phyloP scores from a whole-genome alignment of 2,329 filamentous ascomycete genomes.

The Teratosphaeria gauchensis region DNA sequence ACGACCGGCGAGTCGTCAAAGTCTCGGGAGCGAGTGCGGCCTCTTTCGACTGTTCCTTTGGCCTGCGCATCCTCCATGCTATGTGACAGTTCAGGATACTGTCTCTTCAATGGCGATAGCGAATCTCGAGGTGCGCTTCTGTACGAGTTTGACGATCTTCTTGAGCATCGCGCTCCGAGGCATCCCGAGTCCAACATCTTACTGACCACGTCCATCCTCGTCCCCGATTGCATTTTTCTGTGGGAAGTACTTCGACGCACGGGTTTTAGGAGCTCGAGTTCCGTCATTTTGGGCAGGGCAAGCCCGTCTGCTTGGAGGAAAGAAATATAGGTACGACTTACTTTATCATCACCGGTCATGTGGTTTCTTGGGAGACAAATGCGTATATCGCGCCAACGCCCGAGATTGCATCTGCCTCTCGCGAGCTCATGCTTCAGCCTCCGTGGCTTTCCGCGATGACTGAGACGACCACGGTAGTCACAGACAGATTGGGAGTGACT shows the following conservation, averaged over 20 bases:
- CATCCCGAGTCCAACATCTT: slow-evolving; percentile 4
- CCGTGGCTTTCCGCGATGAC: neutral
- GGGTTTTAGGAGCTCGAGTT: neutral
- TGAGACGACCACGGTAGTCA: neutral
- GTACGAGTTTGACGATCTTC: neutral
- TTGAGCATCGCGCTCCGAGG: neutral
- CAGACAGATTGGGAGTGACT: neutral
- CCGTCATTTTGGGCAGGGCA: neutral
- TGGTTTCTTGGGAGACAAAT: neutral
- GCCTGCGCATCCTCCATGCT: neutral
- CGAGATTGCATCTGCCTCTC: neutral
- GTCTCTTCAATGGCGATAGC: slow-evolving; percentile 6
- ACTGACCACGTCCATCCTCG: slow-evolving; percentile 12
- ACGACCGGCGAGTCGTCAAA: neutral
- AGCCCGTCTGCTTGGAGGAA: neutral
- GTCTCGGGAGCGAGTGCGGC: neutral
- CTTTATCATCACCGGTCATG: neutral
- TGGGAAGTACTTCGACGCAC: neutral
- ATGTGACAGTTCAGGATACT: neutral
- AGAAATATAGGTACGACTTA: neutral
- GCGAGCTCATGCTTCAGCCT: neutral
- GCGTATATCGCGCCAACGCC: neutral
- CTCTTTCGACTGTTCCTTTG: neutral
- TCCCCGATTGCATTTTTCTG: slow-evolving; percentile 1
- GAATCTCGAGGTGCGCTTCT: slow-evolving; percentile 7